Percentiles rank a stretch among this genome's conserved stretches.
These are phyloP conservation scores for Chrysanthemum lavandulifolium DNA, from an alignment of 129 eudicot species.

Conservation along the genomic window DNA sequence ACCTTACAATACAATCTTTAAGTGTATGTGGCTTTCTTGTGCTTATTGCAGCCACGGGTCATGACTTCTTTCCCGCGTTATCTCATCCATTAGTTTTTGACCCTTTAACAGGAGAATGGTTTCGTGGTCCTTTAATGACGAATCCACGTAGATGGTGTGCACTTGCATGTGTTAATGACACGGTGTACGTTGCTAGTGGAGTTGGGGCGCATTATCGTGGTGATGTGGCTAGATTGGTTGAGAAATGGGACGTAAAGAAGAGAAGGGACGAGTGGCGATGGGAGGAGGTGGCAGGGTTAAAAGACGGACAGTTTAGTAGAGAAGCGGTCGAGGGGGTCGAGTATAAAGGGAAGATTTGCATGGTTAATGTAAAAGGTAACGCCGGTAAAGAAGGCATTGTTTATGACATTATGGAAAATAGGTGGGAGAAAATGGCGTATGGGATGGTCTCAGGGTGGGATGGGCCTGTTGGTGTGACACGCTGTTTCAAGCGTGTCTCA, in stretches of 20 bases:
- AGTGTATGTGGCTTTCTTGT: slow-evolving; percentile 36
- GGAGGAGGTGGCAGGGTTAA: slow-evolving; percentile 46
- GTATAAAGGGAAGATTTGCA: slow-evolving; percentile 59
- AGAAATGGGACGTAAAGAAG: slow-evolving; percentile 57
- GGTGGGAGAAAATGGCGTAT: slow-evolving; percentile 63
- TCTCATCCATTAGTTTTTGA: slow-evolving; percentile 44
- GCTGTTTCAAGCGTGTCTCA: too few species aligned
- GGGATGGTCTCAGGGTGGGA: slow-evolving; percentile 73
- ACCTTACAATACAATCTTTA: slow-evolving; percentile 49
- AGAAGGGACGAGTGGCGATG: slow-evolving; percentile 47
- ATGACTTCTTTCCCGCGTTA: slow-evolving; percentile 52
- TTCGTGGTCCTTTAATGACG: slow-evolving; percentile 46
- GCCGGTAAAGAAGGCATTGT: slow-evolving; percentile 50
- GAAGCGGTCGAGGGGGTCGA: slow-evolving; percentile 62
- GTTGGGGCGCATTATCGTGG: slow-evolving; percentile 42
- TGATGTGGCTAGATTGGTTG: slow-evolving; percentile 52
- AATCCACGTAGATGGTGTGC: slow-evolving; percentile 68
- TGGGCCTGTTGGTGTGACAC: slow-evolving; percentile 50
- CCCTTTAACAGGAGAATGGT: slow-evolving; percentile 49
- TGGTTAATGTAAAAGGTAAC: slow-evolving; percentile 66
- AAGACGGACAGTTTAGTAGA: slow-evolving; percentile 56
- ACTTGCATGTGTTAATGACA: slow-evolving; percentile 31
- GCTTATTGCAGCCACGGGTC: slow-evolving; percentile 49
- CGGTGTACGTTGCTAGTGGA: slow-evolving; percentile 57
- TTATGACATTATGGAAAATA: slow-evolving; percentile 37